phyloP scores from a whole-genome alignment of 169 alveolate species.

The Plasmodium gallinaceum region DNA sequence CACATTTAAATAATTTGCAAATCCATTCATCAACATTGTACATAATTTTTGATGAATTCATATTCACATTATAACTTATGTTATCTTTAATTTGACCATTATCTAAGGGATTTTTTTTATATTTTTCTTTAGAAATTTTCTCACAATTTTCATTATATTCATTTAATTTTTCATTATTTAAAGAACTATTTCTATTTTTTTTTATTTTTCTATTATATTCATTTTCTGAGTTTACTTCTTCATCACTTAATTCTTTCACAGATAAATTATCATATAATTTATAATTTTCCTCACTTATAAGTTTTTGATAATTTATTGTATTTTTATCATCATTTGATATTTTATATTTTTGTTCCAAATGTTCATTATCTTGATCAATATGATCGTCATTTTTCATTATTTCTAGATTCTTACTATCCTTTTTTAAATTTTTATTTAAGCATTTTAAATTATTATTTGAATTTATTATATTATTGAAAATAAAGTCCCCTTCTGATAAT shows the following conservation, averaged over 20 bases:
- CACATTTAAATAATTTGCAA: conserved; percentile 53
- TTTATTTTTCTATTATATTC: conserved; percentile 57
- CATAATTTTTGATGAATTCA: conserved; percentile 2
- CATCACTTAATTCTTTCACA: conserved; percentile 69
- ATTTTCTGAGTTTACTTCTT: conserved; percentile 57
- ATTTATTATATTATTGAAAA: conserved; percentile 14
- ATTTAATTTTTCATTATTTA: conserved; percentile 6
- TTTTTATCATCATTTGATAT: conserved; percentile 14
- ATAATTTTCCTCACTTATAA: conserved; percentile 26
- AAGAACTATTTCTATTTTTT: conserved; percentile 8
- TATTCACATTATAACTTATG: neutral
- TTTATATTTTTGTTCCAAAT: conserved; percentile 32
- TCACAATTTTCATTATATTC: conserved; percentile 18
- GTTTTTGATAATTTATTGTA: conserved; percentile 3
- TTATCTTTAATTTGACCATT: neutral
- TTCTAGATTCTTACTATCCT: neutral
- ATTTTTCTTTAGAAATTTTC: neutral
- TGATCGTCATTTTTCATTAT: neutral
- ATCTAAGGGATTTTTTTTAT: neutral
- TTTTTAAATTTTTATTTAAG: conserved; percentile 14
- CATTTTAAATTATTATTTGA: conserved; percentile 17
- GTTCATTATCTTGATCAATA: conserved; percentile 17
- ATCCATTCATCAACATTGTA: conserved; percentile 73
- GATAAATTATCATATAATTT: conserved; percentile 50
- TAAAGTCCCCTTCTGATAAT: conserved; percentile 1